Conservation (phyloP, 805 yeast species). For the Starmerella potacharoeniae region DNA sequence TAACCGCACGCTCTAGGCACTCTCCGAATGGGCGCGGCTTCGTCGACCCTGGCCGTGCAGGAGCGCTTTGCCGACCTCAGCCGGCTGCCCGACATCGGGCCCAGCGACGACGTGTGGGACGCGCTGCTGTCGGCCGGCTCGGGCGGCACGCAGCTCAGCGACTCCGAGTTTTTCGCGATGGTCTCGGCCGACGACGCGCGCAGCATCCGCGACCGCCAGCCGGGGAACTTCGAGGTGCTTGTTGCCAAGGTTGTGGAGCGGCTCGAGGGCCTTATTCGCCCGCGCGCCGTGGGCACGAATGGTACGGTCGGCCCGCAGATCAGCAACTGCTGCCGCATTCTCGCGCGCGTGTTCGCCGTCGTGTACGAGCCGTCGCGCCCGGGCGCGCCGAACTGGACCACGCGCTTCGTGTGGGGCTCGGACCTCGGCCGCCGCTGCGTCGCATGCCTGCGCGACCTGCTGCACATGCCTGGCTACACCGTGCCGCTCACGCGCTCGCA, state of each 20-base stretch:
- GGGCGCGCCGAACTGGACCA: constrained; percentile 12
- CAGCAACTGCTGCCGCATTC: constrained; percentile 50
- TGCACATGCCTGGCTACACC: constrained; percentile 51
- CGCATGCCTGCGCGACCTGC: constrained; percentile 34
- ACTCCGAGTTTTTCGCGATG: constrained; percentile 33
- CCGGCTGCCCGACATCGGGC: constrained; percentile 26
- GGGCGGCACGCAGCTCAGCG: constrained; percentile 38
- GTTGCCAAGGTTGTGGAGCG: constrained; percentile 34
- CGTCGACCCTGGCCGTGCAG: constrained; percentile 50
- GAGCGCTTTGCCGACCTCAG: constrained; percentile 47
- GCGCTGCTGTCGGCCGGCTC: constrained; percentile 42
- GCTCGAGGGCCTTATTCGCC: constrained; percentile 25
- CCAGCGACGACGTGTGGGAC: constrained; percentile 29
- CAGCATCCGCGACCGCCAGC: constrained; percentile 46
- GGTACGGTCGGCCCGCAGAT: constrained; percentile 30
- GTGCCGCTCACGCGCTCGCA: constrained; percentile 24
- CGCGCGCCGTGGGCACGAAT: constrained; percentile 23
- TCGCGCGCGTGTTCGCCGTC: constrained; percentile 57
- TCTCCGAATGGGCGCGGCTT: constrained; percentile 55
- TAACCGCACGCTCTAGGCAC: background rate
- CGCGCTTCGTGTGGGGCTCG: constrained; percentile 26
- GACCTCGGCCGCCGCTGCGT: constrained; percentile 27
- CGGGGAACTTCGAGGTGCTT: constrained; percentile 45
- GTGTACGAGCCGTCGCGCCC: constrained; percentile 41
- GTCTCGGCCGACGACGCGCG: constrained; percentile 49